Evolutionary conservation across 179 eudicot genomes (phyloP), one percentile per base, ranked within the genome.

Genomic region (Actinidia chinensis): DNA sequence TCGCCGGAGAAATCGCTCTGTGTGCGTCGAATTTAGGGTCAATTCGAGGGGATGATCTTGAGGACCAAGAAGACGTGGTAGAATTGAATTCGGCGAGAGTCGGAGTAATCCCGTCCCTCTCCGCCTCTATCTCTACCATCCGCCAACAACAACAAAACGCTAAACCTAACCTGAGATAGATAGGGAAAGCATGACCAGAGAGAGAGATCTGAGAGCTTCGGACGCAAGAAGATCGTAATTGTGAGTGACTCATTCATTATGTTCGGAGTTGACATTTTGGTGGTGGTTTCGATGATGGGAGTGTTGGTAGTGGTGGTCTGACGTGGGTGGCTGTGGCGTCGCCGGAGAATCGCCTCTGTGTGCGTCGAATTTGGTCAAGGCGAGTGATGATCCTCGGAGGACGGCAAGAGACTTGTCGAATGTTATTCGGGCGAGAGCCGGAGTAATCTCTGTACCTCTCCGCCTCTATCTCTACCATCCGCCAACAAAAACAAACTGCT

Each of bases 11-110:
- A n/a, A n/a, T n/a, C n/a, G n/a, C n/a, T n/a, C n/a, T n/a, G 28
- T 33, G 12, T 13, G 22, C 11, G 73, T 76, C 47, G 59, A 17
- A 54, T 64, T 67, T 52, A 12, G 18, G 48, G 18, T 36, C 43
- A 33, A 12, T 51, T 36, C n/a, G n/a, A 43, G 78, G 8, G 51
- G 52, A 75, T 20, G 43, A 28, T 67, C 40, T n/a, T n/a, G n/a
- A 78, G 73, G 74, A 12, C 76, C 33, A 73, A 73, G 65, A 73
- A 17, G 76, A 52, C 66, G 51, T 73, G 12, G 75, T 18, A 2
- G 75, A 71, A 22, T 61, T 23, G 28, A 76, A 60, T 64, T 76
- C 25, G 59, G 78, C 33, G 58, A 63, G 59, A 48, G 8, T 76
- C 78, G 69, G 78, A 12, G 79, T 47, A 50, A 46, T 65, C 68